These are phyloP conservation scores for Chaetomium sp. DNA, from an alignment of 2,329 filamentous ascomycete genomes.

Conservation along the genomic window DNA sequence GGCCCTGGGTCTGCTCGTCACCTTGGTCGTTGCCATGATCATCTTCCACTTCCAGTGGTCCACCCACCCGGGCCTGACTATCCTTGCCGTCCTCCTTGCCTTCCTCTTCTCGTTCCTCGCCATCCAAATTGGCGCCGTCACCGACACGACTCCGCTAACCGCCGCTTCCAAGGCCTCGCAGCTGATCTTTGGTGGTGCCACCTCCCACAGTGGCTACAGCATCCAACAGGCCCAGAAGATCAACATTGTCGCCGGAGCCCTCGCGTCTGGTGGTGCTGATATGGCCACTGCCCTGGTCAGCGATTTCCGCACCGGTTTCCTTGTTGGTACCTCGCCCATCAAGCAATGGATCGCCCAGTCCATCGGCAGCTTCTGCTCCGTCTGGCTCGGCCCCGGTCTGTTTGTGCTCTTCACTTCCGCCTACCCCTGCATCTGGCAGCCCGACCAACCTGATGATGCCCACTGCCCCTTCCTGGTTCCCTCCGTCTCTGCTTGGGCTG, in stretches of 20 bases:
- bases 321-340: conserved; percentile 57
- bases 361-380: conserved; percentile 55
- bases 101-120: conserved; percentile 57
- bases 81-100: conserved; percentile 49
- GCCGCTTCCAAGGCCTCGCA: conserved; percentile 63
- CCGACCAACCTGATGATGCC: conserved; percentile 24
- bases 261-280: conserved; percentile 50
- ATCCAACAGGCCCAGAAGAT: conserved; percentile 51
- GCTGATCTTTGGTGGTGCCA: conserved; percentile 60
- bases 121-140: conserved; percentile 54
- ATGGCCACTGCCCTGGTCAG: conserved; percentile 48
- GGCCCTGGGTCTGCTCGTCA: conserved; percentile 40
- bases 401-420: conserved; percentile 63
- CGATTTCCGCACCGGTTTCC: conserved; percentile 63
- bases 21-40: conserved; percentile 45
- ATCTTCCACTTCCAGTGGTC: conserved; percentile 46
- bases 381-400: conserved; percentile 60
- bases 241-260: conserved; percentile 57
- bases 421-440: conserved; percentile 57
- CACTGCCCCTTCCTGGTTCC: conserved; percentile 56
- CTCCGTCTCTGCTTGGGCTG: conserved; percentile 59
- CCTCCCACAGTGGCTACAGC: conserved; percentile 45
- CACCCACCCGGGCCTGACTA: conserved; percentile 50
- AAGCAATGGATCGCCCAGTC: conserved; percentile 62
- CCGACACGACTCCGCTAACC: conserved; percentile 57